Evolutionary conservation across 495 filamentous ascomycete species (phyloP).

Genomic region (Talaromyces stipitatus): DNA sequence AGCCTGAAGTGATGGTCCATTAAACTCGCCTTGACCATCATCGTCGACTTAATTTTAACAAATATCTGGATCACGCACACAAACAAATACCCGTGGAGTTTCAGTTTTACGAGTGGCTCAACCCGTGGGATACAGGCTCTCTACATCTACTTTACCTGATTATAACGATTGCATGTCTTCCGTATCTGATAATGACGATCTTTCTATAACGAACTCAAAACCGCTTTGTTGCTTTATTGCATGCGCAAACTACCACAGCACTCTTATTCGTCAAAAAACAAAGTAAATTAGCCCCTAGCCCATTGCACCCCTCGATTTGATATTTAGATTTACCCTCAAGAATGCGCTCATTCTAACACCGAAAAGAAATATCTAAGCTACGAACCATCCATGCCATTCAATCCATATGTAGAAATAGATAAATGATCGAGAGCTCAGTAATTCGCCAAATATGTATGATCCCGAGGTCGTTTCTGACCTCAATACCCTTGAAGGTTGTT

Average conservation of each 20-base stretch:
- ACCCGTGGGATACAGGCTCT: conserved; percentile 13
- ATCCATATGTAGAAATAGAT: not conserved
- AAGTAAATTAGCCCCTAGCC: too few species aligned
- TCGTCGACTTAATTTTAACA: not conserved
- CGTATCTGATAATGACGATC: not conserved
- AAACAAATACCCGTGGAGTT: conserved; percentile 5
- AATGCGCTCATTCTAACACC: not conserved
- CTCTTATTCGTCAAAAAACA: too few species aligned
- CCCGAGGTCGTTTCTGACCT: too few species aligned
- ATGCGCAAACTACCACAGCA: not conserved
- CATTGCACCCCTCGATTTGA: not conserved
- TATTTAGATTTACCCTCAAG: not conserved
- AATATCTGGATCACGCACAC: not conserved
- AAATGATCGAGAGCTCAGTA: too few species aligned
- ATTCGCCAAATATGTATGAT: too few species aligned
- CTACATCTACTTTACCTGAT: not conserved
- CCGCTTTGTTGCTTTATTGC: not conserved
- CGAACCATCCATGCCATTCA: not conserved
- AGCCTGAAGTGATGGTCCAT: conserved; percentile 48
- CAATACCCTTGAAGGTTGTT: too few species aligned
- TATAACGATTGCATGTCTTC: conserved; percentile 16
- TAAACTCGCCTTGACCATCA: conserved; percentile 13
- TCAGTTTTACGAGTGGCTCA: conserved; percentile 4
- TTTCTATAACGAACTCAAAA: not conserved
- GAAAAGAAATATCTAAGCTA: not conserved